These are phyloP conservation scores for Friedmanniomyces simplex DNA, from an alignment of 495 filamentous ascomycete species.

Conservation along the genomic window DNA sequence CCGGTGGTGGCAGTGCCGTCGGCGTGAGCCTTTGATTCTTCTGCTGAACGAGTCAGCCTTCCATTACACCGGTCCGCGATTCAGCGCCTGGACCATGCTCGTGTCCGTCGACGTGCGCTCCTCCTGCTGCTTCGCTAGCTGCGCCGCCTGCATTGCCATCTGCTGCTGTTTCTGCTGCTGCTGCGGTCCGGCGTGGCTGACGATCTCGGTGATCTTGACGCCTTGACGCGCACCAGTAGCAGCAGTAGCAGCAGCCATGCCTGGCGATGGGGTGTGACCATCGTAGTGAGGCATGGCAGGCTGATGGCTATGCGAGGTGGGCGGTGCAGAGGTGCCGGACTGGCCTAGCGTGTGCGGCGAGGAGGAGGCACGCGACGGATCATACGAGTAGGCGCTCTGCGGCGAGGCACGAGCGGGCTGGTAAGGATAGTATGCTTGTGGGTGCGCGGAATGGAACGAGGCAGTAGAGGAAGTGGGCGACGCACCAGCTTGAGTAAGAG, in stretches of 20 bases:
- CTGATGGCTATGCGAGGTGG: neutral
- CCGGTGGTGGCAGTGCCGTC: constrained; percentile 12
- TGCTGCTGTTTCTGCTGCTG: constrained; percentile 13
- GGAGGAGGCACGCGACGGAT: constrained; percentile 26
- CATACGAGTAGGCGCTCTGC: constrained; percentile 28
- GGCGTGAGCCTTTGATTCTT: neutral
- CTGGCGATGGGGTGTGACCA: constrained; percentile 12
- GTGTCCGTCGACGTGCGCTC: constrained; percentile 21
- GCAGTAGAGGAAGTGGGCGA: constrained; percentile 30
- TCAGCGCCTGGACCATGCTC: constrained; percentile 17
- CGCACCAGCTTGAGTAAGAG: constrained; percentile 29
- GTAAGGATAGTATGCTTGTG: constrained; percentile 23
- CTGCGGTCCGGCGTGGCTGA: constrained; percentile 17
- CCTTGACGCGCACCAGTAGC: constrained; percentile 9
- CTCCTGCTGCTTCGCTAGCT: constrained; percentile 9
- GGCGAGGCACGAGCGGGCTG: constrained; percentile 27
- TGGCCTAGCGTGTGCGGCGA: constrained; percentile 28
- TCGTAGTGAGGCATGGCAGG: constrained; percentile 7
- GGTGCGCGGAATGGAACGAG: constrained; percentile 26
- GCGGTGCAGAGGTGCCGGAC: constrained; percentile 20
- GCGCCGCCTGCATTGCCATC: neutral
- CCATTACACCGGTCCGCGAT: constrained; percentile 8
- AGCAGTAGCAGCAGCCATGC: neutral
- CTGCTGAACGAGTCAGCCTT: constrained; percentile 20
- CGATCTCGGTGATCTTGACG: constrained; percentile 13